Conservation (phyloP, 169 alveolate species). For the Cryptosporidium canis region DNA sequence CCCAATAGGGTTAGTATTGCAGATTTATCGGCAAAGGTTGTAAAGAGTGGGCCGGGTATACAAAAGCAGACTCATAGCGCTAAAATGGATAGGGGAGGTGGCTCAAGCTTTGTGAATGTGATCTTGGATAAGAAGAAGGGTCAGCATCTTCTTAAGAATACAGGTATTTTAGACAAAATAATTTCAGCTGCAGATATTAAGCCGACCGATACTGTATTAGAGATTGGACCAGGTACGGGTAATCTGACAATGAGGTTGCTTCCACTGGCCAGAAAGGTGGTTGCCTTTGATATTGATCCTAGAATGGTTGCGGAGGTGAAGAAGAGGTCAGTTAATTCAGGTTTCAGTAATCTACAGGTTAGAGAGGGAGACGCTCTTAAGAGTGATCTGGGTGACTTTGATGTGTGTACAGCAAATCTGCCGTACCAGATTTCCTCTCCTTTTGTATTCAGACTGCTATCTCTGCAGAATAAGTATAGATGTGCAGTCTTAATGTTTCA, state of each 20-base stretch:
- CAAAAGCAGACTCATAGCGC: background rate
- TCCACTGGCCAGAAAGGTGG: constrained; percentile 95
- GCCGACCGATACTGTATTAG: constrained; percentile 96
- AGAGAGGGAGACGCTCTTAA: constrained; percentile 94
- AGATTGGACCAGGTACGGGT: constrained; percentile 99
- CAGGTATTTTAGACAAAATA: constrained; percentile 95
- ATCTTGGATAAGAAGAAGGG: constrained; percentile 93
- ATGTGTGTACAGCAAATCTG: constrained; percentile 97
- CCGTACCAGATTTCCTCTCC: constrained; percentile 99
- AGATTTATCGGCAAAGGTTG: constrained; percentile 4
- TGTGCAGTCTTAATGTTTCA: constrained; percentile 99
- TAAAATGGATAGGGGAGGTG: constrained; percentile 5
- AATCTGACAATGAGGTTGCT: constrained; percentile 95
- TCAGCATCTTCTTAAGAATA: constrained; percentile 97
- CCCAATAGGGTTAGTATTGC: constrained; percentile 16
- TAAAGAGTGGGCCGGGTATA: background rate
- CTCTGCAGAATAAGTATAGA: constrained; percentile 91
- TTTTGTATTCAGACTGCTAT: constrained; percentile 94
- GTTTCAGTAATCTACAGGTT: constrained; percentile 87
- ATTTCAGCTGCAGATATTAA: constrained; percentile 95
- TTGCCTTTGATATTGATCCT: constrained; percentile 97
- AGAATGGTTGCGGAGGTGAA: constrained; percentile 99
- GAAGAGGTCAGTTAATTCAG: constrained; percentile 90
- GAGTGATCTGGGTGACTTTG: constrained; percentile 94
- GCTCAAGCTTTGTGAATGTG: constrained; percentile 78